Evolutionary conservation across 768 basidiomycete species (phyloP).

Genomic region (Auricularia sp.): DNA sequence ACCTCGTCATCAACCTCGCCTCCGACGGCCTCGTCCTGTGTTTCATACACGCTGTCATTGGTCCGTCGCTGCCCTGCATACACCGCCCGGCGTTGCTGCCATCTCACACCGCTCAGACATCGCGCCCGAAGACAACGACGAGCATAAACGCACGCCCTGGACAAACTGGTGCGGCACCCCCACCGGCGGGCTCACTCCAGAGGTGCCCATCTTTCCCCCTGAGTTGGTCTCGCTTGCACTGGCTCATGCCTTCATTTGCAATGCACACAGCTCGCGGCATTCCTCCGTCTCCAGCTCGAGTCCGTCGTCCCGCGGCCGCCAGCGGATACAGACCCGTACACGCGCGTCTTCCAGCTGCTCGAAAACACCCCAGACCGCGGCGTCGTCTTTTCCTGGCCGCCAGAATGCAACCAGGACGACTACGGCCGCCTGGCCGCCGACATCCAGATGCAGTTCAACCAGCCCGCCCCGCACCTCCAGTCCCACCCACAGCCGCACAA

Average conservation of each 20-base stretch:
- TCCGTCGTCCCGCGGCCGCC: conserved; percentile 33
- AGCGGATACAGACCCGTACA: conserved; percentile 19
- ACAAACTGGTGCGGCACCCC: conserved; percentile 85
- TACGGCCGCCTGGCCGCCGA: conserved; percentile 53
- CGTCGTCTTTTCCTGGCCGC: conserved; percentile 68
- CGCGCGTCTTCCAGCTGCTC: conserved; percentile 70
- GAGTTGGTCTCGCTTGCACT: not conserved
- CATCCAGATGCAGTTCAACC: conserved; percentile 37
- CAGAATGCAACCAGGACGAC: conserved; percentile 35
- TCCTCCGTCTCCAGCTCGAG: conserved; percentile 39
- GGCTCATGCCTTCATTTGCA: not conserved
- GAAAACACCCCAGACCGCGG: conserved; percentile 46
- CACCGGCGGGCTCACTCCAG: conserved; percentile 26
- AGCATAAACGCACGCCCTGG: conserved; percentile 63
- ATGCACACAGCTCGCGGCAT: not conserved
- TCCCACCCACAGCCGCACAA: not conserved
- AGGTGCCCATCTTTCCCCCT: not conserved
- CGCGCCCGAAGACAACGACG: conserved; percentile 56
- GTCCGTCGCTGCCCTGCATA: conserved; percentile 29
- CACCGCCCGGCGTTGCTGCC: not conserved
- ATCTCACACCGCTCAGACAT: conserved; percentile 15
- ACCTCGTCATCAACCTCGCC: conserved; percentile 85
- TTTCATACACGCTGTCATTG: conserved; percentile 76
- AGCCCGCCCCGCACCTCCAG: not conserved
- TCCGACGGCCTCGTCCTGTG: conserved; percentile 79